Base-by-base conservation (phyloP, 768 basidiomycete genomes). In the Lactarius pseudohatsudake region DNA sequence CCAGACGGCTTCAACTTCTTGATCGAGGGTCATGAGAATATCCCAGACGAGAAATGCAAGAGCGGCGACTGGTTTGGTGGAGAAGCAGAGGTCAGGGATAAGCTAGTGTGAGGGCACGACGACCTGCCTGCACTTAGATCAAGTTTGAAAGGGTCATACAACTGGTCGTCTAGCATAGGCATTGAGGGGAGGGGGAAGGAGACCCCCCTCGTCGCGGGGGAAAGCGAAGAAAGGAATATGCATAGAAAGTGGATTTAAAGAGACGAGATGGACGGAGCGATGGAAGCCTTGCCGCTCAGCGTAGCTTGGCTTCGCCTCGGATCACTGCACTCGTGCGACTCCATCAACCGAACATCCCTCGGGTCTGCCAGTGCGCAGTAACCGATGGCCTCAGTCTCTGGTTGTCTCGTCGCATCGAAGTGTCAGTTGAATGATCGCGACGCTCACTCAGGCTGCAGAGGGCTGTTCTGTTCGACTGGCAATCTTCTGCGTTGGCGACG, bases 1-100 rank as follows among this genome's bases (percentile, higher is more conserved):
- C 76, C 77, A 79, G 28, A 78, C 54, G 26, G 72, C 69, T 41
- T 73, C 73, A 1, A 72, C 66, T 56, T 76, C 77, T 16, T 65
- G 71, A 30, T 64, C 69, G 30, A 73, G 68, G 4, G 71, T 73
- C 47, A 74, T 61, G 4, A 76, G 20, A 18, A 70, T 61, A 34
- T 79, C 78, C 64, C 73, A 77, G 9, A 75, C 64, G 55, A 72
- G 58, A 30, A 79, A 65, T 8, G 64, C 59, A 41, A 74, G 55
- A 2, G 74, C 71, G 0, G 76, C 74, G 32, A 74, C 78, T 76
- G 34, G 36, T 32, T 77, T 76, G 34, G 36, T 32, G 26, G 38
- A 32, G 32, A 16, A 34, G 32, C 9, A 4, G 26, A 28, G 7
- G 43, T 40, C n/a, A 16, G 16, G 1, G 2, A 20, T 28, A 11